These are phyloP conservation scores for Neurospora africana DNA, from an alignment of 495 filamentous ascomycete genomes.

Conservation along the genomic window DNA sequence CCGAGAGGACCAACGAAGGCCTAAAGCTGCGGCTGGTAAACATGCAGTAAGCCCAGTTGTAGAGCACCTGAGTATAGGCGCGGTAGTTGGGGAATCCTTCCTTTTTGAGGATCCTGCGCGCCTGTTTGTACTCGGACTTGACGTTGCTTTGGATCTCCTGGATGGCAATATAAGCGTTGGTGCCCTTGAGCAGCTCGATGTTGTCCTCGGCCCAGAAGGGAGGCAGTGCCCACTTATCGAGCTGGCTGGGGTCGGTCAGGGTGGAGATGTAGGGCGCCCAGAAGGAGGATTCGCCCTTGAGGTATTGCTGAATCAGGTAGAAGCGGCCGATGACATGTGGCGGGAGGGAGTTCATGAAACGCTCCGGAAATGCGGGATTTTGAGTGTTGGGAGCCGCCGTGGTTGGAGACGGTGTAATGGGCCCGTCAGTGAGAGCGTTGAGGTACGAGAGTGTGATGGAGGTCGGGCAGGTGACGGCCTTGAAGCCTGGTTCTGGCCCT, in stretches of 20 bases:
- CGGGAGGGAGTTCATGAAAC: slow-evolving; percentile 27
- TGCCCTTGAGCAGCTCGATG: slow-evolving; percentile 34
- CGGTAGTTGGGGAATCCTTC: slow-evolving; percentile 15
- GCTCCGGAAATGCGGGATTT: slow-evolving; percentile 21
- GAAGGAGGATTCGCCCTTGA: slow-evolving; percentile 33
- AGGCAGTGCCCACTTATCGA: slow-evolving; percentile 28
- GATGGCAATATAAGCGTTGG: slow-evolving; percentile 37
- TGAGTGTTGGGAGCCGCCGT: not conserved
- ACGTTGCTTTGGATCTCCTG: slow-evolving; percentile 32
- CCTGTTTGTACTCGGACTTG: slow-evolving; percentile 33
- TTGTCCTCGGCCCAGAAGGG: slow-evolving; percentile 37
- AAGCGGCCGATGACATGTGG: slow-evolving; percentile 39
- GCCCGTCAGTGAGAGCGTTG: slow-evolving; percentile 29
- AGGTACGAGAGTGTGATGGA: slow-evolving; percentile 34
- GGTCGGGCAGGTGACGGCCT: slow-evolving; percentile 28
- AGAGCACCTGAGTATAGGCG: slow-evolving; percentile 33
- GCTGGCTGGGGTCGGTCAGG: slow-evolving; percentile 37
- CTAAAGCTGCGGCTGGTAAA: slow-evolving; percentile 45
- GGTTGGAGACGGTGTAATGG: not conserved
- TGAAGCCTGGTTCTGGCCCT: slow-evolving; percentile 14
- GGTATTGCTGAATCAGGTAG: slow-evolving; percentile 37
- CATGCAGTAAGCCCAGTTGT: slow-evolving; percentile 45
- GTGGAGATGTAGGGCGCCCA: slow-evolving; percentile 43
- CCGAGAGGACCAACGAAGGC: slow-evolving; percentile 31
- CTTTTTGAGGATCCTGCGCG: slow-evolving; percentile 28